Evolutionary conservation across 331 rosid genomes (phyloP).

Genomic region (Cydonia oblonga): DNA sequence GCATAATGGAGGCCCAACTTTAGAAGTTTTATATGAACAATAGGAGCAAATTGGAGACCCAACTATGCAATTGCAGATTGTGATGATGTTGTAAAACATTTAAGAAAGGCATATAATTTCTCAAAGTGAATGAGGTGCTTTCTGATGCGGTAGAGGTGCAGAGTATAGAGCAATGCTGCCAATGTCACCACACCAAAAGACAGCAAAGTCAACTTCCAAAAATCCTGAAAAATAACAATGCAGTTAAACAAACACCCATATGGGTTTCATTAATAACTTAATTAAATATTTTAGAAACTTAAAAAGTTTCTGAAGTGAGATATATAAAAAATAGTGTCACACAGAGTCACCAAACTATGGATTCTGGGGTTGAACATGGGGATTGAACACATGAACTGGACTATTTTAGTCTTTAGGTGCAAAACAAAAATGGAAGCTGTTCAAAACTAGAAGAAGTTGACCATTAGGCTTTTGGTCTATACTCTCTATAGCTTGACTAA

Average conservation of each 20-base stretch:
- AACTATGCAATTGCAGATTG: not conserved
- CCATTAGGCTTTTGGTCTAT: too few relatives aligned
- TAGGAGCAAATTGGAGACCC: not conserved
- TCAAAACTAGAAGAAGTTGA: not conserved
- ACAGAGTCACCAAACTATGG: not conserved
- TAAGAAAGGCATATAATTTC: not conserved
- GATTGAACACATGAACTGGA: not conserved
- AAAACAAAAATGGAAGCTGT: not conserved
- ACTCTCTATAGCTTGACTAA: too few relatives aligned
- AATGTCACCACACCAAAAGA: slow-evolving; percentile 52
- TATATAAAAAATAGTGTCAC: too few relatives aligned
- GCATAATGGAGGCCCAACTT: not conserved
- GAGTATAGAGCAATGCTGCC: slow-evolving; percentile 57
- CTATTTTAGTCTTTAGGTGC: not conserved
- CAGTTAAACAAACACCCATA: too few relatives aligned
- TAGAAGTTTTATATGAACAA: not conserved
- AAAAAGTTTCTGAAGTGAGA: too few relatives aligned
- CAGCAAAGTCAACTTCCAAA: slow-evolving; percentile 53
- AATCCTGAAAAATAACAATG: slow-evolving; percentile 40
- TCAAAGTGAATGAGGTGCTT: slow-evolving; percentile 64
- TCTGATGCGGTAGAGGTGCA: slow-evolving; percentile 42
- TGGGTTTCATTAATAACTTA: too few relatives aligned
- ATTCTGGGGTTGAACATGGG: not conserved
- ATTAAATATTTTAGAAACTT: too few relatives aligned
- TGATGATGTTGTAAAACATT: not conserved